Conservation (phyloP, 805 yeast species). For the Naumovozyma castellii region DNA sequence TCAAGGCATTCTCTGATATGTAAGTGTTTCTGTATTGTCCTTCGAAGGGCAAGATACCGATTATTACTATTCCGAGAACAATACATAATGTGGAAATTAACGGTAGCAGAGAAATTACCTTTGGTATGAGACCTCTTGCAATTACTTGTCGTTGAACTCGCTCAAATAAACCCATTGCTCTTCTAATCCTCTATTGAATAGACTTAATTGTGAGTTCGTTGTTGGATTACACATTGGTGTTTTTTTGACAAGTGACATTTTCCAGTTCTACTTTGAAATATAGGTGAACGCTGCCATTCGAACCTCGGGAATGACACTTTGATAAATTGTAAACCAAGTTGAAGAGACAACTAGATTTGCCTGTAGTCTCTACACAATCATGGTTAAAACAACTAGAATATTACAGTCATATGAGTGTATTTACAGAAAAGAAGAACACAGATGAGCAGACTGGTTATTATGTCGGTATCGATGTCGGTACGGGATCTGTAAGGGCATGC, state of each 20-base stretch:
- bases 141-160: slow-evolving; percentile 35
- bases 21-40: slow-evolving; percentile 81
- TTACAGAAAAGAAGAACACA: background rate
- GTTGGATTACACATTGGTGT: too few species aligned
- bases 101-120: slow-evolving; percentile 36
- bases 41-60: slow-evolving; percentile 56
- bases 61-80: slow-evolving; percentile 44
- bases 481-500: slow-evolving; percentile 95
- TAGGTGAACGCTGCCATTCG: background rate
- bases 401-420: too few species aligned
- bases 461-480: slow-evolving; percentile 91
- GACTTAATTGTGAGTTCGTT: background rate
- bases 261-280: too few species aligned
- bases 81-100: slow-evolving; percentile 35
- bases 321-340: too few species aligned
- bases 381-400: too few species aligned
- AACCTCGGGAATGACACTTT: background rate
- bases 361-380: too few species aligned
- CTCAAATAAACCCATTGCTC: slow-evolving; percentile 21
- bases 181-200: background rate
- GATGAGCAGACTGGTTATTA: slow-evolving; percentile 30
- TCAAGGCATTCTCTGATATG: slow-evolving; percentile 88
- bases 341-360: too few species aligned
- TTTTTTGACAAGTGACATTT: too few species aligned
- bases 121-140: slow-evolving; percentile 39